phyloP scores from a whole-genome alignment of 345 rosid species.

The Salix arbutifolia region DNA sequence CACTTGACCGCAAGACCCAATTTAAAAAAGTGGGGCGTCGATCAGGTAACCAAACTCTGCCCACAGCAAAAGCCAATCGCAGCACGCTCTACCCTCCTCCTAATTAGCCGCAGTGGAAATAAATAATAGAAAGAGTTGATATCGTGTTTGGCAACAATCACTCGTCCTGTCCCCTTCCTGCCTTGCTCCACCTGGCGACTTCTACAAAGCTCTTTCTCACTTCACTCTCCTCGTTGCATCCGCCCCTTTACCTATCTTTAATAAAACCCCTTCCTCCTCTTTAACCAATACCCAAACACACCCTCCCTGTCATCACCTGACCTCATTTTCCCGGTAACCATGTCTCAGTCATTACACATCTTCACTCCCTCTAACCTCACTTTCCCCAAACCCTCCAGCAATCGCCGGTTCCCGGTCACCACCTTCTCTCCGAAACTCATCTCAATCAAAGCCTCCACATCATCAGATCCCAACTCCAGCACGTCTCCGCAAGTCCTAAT shows the following conservation, averaged over 20 bases:
- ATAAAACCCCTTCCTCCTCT: neutral
- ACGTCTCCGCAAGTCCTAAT: slow-evolving; percentile 39
- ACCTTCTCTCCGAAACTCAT: slow-evolving; percentile 19
- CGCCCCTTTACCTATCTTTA: slow-evolving; percentile 23
- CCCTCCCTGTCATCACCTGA: slow-evolving; percentile 1
- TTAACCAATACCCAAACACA: neutral
- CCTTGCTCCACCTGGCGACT: slow-evolving; percentile 24
- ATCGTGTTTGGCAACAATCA: neutral
- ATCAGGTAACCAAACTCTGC: neutral
- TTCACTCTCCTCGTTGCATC: slow-evolving; percentile 33
- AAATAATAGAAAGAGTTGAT: neutral
- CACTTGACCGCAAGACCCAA: no score
- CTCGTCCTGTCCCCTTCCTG: neutral
- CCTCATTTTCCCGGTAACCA: slow-evolving; percentile 18
- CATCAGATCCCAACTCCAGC: slow-evolving; percentile 41
- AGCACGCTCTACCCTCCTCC: neutral
- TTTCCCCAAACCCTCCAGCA: slow-evolving; percentile 36
- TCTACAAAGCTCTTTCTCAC: slow-evolving; percentile 18
- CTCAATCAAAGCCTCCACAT: slow-evolving; percentile 41
- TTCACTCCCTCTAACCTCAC: slow-evolving; percentile 40
- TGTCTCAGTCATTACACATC: slow-evolving; percentile 71
- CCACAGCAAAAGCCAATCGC: neutral
- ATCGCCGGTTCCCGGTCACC: slow-evolving; percentile 29
- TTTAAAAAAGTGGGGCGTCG: no score
- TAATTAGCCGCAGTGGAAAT: neutral